These are phyloP conservation scores for Marasmius oreades DNA, from an alignment of 1,284 basidiomycete species.

Conservation along the genomic window DNA sequence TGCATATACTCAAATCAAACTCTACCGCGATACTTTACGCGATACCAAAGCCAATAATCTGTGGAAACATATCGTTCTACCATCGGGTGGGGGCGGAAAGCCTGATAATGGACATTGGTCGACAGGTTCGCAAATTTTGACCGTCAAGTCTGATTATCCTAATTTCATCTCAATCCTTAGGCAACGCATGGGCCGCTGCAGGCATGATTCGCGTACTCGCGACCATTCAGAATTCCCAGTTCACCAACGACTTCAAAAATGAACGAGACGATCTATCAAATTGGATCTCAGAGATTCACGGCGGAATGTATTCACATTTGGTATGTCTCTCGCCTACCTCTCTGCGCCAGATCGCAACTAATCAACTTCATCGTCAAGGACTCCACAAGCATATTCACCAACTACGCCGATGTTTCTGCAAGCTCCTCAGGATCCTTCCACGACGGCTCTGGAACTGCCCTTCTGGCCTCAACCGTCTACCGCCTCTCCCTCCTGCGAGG, in stretches of 20 bases:
- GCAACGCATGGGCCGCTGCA: constrained; percentile 84
- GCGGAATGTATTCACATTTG: constrained; percentile 60
- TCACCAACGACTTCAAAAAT: constrained; percentile 40
- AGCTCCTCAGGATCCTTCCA: constrained; percentile 51
- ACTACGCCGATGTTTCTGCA: constrained; percentile 63
- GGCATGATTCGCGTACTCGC: constrained; percentile 83
- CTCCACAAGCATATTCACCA: constrained; percentile 59
- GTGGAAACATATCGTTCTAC: constrained; percentile 63
- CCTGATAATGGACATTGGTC: constrained; percentile 3
- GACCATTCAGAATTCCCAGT: constrained; percentile 67
- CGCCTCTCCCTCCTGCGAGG: constrained; percentile 54
- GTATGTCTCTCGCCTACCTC: constrained; percentile 27
- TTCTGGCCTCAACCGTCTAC: constrained; percentile 78
- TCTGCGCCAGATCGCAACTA: neutral
- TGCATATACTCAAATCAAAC: constrained; percentile 75
- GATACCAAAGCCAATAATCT: constrained; percentile 46
- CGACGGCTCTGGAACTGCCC: constrained; percentile 72
- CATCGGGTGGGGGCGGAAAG: neutral
- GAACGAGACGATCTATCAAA: constrained; percentile 58
- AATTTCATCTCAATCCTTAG: constrained; percentile 28
- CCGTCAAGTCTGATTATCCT: neutral
- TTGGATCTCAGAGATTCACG: constrained; percentile 75
- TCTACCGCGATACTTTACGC: constrained; percentile 68
- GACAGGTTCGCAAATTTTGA: neutral
- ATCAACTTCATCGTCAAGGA: constrained; percentile 32